Base-by-base conservation (phyloP, 768 basidiomycete genomes). In the Fomitopsis serialis region DNA sequence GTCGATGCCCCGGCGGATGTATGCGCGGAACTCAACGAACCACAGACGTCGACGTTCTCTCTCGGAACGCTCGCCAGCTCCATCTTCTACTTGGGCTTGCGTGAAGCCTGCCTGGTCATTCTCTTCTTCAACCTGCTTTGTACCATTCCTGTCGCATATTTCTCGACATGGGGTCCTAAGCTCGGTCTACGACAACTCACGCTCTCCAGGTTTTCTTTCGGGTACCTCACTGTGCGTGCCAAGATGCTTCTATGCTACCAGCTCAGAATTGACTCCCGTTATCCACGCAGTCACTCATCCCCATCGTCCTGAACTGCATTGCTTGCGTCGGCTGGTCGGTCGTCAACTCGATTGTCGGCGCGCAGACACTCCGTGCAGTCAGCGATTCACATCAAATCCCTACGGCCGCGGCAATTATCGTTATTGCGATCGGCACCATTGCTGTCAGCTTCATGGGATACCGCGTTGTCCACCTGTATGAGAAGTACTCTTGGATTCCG, bases 161-260 rank as follows among this genome's bases (percentile, higher is more conserved):
- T 72, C 63, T 68, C 70, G 15, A 61, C 58, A 45, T 74, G 72
- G 58, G 75, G 74, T 37, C 68, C 69, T 32, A 64, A 66, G 42
- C 70, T 61, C 67, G 52, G 75, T 70, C 66, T 76, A 7, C 68
- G 75, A 1, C 75, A 76, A 49, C 73, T 77, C 74, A 72, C 71
- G 10, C 57, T 66, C 24, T 67, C 72, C 25, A 67, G 76, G 9
- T 77, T 63, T 64, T 70, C 70, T 22, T 75, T 73, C 65, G 74
- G 74, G 8, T 70, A 61, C 52, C 66, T 46, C 35, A 51, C 50
- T 4, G 50, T 51, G 23, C 21, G 50, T 51, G 11, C 24, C n/a
- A n/a, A n/a, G 13, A 21, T 37, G 35, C n/a, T 24, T 49, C 36
- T 29, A 17, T 47, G 19, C 11, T 17, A 40, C 19, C 5, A 22